Percentiles rank a stretch among this genome's conserved stretches.
phyloP scores from a whole-genome alignment of 2,329 filamentous ascomycete species.

The Aurifilum marmelostoma region DNA sequence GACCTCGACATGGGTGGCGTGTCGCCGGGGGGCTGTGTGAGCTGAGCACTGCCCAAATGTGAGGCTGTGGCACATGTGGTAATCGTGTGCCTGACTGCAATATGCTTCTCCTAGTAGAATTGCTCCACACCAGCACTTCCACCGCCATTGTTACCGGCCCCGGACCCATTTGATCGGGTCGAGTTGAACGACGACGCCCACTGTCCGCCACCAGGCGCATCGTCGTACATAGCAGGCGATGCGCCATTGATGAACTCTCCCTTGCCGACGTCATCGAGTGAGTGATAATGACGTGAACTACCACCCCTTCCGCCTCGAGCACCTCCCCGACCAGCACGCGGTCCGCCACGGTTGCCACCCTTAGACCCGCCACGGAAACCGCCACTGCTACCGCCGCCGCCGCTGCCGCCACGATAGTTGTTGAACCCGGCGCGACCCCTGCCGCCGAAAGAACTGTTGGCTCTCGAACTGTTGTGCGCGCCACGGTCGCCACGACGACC shows the following conservation, averaged over 20 bases:
- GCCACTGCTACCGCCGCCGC: constrained; percentile 6
- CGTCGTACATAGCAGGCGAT: constrained; percentile 26
- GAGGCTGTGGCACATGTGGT: background rate
- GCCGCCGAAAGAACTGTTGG: constrained; percentile 36
- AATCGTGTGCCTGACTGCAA: background rate
- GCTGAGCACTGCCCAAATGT: background rate
- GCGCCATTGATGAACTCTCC: constrained; percentile 46
- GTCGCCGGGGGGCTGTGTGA: background rate
- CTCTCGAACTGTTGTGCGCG: constrained; percentile 32
- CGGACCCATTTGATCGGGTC: constrained; percentile 5
- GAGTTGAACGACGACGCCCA: constrained; percentile 14
- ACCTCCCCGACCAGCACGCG: constrained; percentile 47
- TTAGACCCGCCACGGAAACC: constrained; percentile 20
- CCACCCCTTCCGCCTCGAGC: constrained; percentile 54
- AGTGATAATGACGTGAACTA: constrained; percentile 59
- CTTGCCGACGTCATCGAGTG: constrained; percentile 66
- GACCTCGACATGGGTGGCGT: background rate
- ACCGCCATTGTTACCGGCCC: constrained; percentile 13
- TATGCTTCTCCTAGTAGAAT: constrained; percentile 28
- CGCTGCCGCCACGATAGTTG: constrained; percentile 44
- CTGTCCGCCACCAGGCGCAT: constrained; percentile 17
- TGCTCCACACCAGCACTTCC: constrained; percentile 25
- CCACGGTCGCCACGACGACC: constrained; percentile 16
- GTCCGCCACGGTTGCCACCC: constrained; percentile 20
- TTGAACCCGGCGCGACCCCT: constrained; percentile 41